Evolutionary conservation across 148 eudicot genomes (phyloP).

Genomic region (Spergularia bocconei): DNA sequence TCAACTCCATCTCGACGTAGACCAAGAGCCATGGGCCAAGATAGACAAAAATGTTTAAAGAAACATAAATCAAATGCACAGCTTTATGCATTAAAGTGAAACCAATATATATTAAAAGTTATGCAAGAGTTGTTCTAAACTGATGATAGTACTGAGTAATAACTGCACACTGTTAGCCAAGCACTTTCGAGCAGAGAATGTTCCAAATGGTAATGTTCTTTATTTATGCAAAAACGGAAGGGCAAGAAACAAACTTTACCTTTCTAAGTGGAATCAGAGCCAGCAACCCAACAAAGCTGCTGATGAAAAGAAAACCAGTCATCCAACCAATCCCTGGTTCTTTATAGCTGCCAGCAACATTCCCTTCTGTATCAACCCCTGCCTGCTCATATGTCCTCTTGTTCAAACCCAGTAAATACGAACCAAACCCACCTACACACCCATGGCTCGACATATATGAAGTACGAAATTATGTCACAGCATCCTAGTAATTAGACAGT

Average conservation of each 20-base stretch:
- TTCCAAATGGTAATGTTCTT: constrained; percentile 17
- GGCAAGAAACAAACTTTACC: constrained; percentile 21
- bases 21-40: constrained; percentile 10
- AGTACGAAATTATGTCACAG: not conserved
- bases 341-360: constrained; percentile 28
- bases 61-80: constrained; percentile 7
- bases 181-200: not conserved
- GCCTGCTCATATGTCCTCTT: constrained; percentile 31
- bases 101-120: constrained; percentile 20
- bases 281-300: constrained; percentile 35
- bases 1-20: constrained; percentile 9
- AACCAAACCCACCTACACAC: constrained; percentile 23
- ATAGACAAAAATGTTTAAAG: constrained; percentile 5
- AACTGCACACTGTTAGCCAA: constrained; percentile 13
- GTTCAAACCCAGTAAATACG: constrained; percentile 24
- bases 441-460: not conserved
- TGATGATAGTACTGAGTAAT: not conserved
- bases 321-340: constrained; percentile 37
- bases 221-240: too few relatives aligned
- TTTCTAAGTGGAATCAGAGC: constrained; percentile 38
- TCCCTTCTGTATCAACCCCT: constrained; percentile 22
- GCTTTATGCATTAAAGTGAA: constrained; percentile 8
- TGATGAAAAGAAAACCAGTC: constrained; percentile 29
- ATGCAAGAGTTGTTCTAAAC: constrained; percentile 9
- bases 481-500: not conserved